A percentile compares a stretch with the other conserved stretches of the same genome.
Conservation (phyloP, 2,329 filamentous ascomycete genomes). For the Ophiosphaerella korrae region DNA sequence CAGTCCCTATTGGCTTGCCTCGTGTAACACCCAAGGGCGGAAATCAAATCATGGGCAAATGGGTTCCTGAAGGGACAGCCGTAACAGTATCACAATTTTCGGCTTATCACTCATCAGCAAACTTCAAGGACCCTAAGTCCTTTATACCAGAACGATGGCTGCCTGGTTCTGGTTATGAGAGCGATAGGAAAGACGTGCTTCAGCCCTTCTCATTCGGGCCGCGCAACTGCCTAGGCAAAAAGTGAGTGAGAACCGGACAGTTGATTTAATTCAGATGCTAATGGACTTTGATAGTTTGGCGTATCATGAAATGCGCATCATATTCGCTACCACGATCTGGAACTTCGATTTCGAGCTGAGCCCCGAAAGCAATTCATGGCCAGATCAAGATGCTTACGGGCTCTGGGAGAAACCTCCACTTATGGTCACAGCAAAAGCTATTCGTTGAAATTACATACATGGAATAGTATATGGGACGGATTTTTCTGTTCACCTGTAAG, state of each 20-base stretch:
- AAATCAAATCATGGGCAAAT: slow-evolving; percentile 1
- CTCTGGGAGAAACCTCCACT: not conserved
- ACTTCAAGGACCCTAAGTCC: slow-evolving; percentile 26
- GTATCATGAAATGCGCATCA: not conserved
- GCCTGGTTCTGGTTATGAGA: not conserved
- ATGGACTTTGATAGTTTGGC: not conserved
- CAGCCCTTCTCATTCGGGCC: slow-evolving; percentile 21
- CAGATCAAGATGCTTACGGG: not conserved
- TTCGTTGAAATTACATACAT: no score
- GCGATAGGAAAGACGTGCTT: slow-evolving; percentile 8
- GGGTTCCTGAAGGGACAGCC: not conserved
- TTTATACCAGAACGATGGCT: slow-evolving; percentile 39
- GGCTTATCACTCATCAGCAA: slow-evolving; percentile 17
- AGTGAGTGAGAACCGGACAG: not conserved
- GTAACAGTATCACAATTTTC: slow-evolving; percentile 19
- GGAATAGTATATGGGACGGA: no score
- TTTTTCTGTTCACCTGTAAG: no score
- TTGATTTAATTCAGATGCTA: not conserved
- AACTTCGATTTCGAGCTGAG: not conserved
- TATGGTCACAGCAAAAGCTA: not conserved
- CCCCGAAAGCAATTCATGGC: not conserved
- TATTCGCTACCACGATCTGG: not conserved
- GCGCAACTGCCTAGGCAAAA: slow-evolving; percentile 22
- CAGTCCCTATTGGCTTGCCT: slow-evolving; percentile 38
- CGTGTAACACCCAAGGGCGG: slow-evolving; percentile 5